phyloP scores from a whole-genome alignment of 345 rosid species.

The Cardiospermum halicacabum region DNA sequence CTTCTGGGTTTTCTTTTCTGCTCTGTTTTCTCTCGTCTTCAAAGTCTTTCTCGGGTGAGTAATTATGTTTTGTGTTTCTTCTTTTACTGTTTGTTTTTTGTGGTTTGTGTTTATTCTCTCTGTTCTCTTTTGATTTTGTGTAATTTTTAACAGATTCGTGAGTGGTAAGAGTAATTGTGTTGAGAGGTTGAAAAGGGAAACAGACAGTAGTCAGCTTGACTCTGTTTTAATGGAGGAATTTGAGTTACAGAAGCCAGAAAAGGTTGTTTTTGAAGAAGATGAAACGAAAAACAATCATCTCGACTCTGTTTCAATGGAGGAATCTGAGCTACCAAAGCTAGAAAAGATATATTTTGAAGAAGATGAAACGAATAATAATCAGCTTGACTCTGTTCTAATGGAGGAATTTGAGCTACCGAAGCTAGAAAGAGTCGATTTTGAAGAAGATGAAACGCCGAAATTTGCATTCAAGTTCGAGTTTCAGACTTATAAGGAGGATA shows the following conservation, averaged over 20 bases:
- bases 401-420: constrained; percentile 17
- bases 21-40: constrained; percentile 33
- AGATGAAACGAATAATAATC: too few species aligned
- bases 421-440: constrained; percentile 14
- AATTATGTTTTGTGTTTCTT: background rate
- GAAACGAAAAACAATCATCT: background rate
- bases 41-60: constrained; percentile 37
- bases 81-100: background rate
- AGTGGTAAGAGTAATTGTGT: constrained; percentile 13
- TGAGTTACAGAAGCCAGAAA: too few species aligned
- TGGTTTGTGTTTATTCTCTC: background rate
- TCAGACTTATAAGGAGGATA: constrained; percentile 38
- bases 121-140: background rate
- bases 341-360: constrained; percentile 4
- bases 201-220: too few species aligned
- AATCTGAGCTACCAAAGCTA: too few species aligned
- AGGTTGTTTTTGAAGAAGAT: too few species aligned
- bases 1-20: constrained; percentile 32
- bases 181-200: too few species aligned
- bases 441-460: constrained; percentile 37
- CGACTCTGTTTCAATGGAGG: constrained; percentile 8
- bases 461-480: constrained; percentile 65
- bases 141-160: constrained; percentile 24
- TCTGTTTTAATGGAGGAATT: constrained; percentile 6
- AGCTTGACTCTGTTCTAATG: constrained; percentile 6